phyloP scores from a whole-genome alignment of 2,329 filamentous ascomycete genomes.

The Epichloe aotearoae region DNA sequence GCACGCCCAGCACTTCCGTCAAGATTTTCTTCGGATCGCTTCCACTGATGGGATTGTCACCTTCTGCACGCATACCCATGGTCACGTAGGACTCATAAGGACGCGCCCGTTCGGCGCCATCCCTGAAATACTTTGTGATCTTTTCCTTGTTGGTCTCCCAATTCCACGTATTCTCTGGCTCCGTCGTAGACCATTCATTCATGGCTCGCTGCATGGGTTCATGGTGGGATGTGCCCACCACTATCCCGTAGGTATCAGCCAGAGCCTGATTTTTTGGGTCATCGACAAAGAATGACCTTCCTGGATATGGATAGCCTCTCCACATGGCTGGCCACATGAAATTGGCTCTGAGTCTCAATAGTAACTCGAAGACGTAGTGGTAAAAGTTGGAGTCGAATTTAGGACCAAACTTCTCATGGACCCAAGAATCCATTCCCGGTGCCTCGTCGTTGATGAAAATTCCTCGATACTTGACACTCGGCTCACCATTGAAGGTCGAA shows the following conservation, averaged over 20 bases:
- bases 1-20: conserved; percentile 38
- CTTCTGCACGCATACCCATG: conserved; percentile 44
- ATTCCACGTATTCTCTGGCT: conserved; percentile 39
- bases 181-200: conserved; percentile 28
- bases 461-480: conserved; percentile 45
- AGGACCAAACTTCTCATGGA: conserved; percentile 31
- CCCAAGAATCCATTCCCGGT: conserved; percentile 38
- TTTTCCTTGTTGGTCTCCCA: conserved; percentile 44
- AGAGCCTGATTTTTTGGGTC: conserved; percentile 44
- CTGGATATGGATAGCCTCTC: conserved; percentile 33
- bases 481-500: conserved; percentile 26
- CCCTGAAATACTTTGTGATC: conserved; percentile 42
- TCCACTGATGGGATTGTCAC: conserved; percentile 38
- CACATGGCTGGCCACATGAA: conserved; percentile 58
- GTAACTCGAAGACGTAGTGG: conserved; percentile 46
- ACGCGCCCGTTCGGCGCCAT: conserved; percentile 40
- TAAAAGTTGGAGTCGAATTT: conserved; percentile 47
- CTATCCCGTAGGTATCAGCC: conserved; percentile 50
- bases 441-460: conserved; percentile 47
- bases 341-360: conserved; percentile 46
- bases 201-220: conserved; percentile 52
- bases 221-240: conserved; percentile 51
- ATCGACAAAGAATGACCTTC: conserved; percentile 48
- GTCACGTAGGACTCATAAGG: conserved; percentile 47
- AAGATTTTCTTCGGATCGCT: conserved; percentile 38